Percentiles rank a stretch among this genome's conserved stretches.
Conservation (phyloP, 139 green algal genomes). For the Coelastrella sp. region DNA sequence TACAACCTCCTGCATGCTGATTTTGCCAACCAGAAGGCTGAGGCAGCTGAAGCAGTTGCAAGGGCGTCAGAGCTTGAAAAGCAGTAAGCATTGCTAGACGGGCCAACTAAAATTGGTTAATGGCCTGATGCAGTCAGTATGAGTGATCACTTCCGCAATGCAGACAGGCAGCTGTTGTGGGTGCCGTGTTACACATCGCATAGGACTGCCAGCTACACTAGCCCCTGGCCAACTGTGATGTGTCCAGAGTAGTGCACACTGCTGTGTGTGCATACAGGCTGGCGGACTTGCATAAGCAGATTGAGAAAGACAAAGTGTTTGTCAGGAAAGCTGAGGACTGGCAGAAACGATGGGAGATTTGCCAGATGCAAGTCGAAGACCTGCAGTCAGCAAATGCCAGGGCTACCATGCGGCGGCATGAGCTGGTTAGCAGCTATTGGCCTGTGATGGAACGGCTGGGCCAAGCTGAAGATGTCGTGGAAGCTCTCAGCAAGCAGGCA, state of each 20-base stretch:
- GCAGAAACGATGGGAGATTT: conserved; percentile 1
- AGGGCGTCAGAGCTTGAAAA: background rate
- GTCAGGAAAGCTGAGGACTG: background rate
- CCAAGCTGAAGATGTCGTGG: conserved; percentile 48
- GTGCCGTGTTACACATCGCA: too few species aligned
- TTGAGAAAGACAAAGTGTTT: background rate
- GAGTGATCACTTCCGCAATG: too few species aligned
- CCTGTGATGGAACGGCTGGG: conserved; percentile 59
- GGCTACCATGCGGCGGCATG: conserved; percentile 13
- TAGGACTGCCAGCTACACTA: too few species aligned
- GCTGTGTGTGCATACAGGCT: too few species aligned
- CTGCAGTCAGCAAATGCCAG: conserved; percentile 14
- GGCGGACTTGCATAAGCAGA: conserved; percentile 10
- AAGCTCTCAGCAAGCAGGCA: conserved; percentile 4
- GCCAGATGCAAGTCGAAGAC: conserved; percentile 43
- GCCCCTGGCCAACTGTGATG: too few species aligned
- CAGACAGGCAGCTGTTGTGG: too few species aligned
- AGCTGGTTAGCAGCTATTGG: conserved; percentile 68
- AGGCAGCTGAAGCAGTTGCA: conserved; percentile 6
- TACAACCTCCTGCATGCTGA: conserved; percentile 58
- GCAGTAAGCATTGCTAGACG: conserved; percentile 8
- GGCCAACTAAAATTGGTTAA: too few species aligned
- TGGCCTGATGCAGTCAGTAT: too few species aligned
- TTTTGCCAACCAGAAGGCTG: conserved; percentile 31
- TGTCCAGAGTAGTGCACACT: too few species aligned